Evolutionary conservation across 2,329 filamentous ascomycete genomes (phyloP).

Genomic region (Clarireedia paspali): DNA sequence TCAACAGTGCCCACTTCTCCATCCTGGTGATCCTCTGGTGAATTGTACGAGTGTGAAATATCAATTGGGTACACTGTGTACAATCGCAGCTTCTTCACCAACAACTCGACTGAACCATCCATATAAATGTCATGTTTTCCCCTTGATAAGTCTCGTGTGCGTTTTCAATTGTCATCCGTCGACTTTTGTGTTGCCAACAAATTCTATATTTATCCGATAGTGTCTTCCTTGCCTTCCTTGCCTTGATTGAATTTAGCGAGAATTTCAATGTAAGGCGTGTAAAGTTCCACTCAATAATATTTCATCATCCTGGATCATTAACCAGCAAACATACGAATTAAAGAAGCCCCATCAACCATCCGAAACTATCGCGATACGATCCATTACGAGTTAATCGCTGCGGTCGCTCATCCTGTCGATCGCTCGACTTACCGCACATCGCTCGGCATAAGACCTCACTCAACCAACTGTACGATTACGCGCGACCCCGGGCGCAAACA

Average conservation of each 20-base stretch:
- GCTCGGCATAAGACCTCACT: background rate
- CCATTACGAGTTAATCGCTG: background rate
- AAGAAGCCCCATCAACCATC: background rate
- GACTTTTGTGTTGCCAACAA: too few species aligned
- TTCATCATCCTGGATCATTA: conserved; percentile 9
- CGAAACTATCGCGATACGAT: conserved; percentile 10
- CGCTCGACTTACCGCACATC: background rate
- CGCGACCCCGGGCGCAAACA: conserved; percentile 15
- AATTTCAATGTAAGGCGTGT: conserved; percentile 2
- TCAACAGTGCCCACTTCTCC: too few species aligned
- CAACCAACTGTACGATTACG: conserved; percentile 7
- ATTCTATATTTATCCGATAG: background rate
- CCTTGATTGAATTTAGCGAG: conserved; percentile 2
- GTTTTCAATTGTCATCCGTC: too few species aligned
- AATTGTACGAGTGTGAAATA: too few species aligned
- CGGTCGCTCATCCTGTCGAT: background rate
- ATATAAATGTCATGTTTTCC: too few species aligned
- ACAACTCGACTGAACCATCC: too few species aligned
- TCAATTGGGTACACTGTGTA: too few species aligned
- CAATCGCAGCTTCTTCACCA: too few species aligned
- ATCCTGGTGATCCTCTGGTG: too few species aligned
- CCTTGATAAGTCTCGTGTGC: too few species aligned
- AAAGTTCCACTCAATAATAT: conserved; percentile 8
- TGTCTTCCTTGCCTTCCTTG: background rate
- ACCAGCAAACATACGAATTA: conserved; percentile 5